These are phyloP conservation scores for Arabis hirsuta DNA, from an alignment of 345 rosid genomes.

Conservation along the genomic window DNA sequence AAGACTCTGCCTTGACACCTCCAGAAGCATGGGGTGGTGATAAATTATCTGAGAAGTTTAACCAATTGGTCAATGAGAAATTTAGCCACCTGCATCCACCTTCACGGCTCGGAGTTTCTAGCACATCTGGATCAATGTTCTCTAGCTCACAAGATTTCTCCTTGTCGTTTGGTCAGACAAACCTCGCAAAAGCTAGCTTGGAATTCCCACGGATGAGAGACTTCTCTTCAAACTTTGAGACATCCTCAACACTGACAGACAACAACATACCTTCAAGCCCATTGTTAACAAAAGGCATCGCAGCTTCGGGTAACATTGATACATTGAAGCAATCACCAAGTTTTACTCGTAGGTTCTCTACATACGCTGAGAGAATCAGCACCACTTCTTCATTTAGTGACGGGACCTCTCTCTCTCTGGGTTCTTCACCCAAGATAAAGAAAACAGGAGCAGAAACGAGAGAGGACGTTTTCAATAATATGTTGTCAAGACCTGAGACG, in stretches of 20 bases:
- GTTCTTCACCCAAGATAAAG: conserved; percentile 93
- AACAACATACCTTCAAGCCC: conserved; percentile 59
- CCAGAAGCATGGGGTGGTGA: conserved; percentile 99
- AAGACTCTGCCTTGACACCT: conserved; percentile 81
- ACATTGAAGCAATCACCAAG: conserved; percentile 57
- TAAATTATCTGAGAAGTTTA: conserved; percentile 70
- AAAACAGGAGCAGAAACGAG: conserved; percentile 88
- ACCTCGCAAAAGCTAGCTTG: conserved; percentile 42
- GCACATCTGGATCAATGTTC: conserved; percentile 66
- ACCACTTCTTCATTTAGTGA: conserved; percentile 79
- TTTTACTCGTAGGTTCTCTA: conserved; percentile 67
- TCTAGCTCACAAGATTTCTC: conserved; percentile 72
- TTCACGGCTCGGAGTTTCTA: conserved; percentile 60
- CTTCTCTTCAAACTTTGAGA: conserved; percentile 54
- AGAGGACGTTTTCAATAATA: conserved; percentile 65
- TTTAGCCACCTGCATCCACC: conserved; percentile 60
- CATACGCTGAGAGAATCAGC: conserved; percentile 88
- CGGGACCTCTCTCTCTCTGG: conserved; percentile 54
- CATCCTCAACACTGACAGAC: conserved; percentile 58
- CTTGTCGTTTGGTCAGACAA: conserved; percentile 54
- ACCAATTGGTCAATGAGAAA: conserved; percentile 65
- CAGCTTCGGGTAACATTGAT: conserved; percentile 57
- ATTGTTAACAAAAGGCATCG: conserved; percentile 52
- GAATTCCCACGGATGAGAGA: conserved; percentile 61
- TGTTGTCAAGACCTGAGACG: conserved; percentile 65